Conservation (phyloP, 345 rosid species). For the Syzygium jambos region DNA sequence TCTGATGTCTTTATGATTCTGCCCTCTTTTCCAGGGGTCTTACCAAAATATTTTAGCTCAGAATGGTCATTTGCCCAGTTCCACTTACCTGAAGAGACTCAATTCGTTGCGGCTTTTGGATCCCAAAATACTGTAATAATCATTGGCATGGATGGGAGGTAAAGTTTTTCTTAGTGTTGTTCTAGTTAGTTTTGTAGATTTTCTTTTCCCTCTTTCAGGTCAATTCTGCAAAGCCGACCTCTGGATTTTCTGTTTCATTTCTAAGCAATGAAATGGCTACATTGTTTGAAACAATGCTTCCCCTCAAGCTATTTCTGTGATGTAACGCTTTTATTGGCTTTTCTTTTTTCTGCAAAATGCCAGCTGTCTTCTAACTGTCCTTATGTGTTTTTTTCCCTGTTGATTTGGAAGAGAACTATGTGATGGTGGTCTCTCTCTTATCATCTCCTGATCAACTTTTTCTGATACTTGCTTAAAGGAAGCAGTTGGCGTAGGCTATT, state of each 20-base stretch:
- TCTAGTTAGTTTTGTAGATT: not conserved
- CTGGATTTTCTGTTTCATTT: not conserved
- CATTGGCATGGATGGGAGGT: slow-evolving; percentile 88
- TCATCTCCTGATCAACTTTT: not conserved
- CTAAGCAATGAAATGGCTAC: not conserved
- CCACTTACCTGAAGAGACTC: slow-evolving; percentile 65
- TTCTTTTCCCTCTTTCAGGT: not conserved
- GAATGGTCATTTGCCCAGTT: slow-evolving; percentile 96
- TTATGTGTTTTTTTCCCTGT: not conserved
- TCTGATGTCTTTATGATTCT: not conserved
- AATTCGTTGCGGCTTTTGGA: slow-evolving; percentile 80
- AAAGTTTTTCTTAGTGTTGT: not conserved
- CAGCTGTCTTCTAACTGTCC: not conserved
- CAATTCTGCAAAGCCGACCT: not conserved
- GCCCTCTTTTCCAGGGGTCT: slow-evolving; percentile 43
- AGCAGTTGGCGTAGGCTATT: not conserved
- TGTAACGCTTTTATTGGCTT: not conserved
- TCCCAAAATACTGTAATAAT: slow-evolving; percentile 61
- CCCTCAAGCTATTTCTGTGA: not conserved
- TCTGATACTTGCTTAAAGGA: not conserved
- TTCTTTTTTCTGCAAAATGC: not conserved
- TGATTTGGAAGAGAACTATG: not conserved
- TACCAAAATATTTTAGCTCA: slow-evolving; percentile 93
- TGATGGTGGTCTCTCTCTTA: not conserved
- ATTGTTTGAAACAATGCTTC: not conserved